Base-by-base conservation (phyloP, 768 basidiomycete species). In the Amanita exitialis region DNA sequence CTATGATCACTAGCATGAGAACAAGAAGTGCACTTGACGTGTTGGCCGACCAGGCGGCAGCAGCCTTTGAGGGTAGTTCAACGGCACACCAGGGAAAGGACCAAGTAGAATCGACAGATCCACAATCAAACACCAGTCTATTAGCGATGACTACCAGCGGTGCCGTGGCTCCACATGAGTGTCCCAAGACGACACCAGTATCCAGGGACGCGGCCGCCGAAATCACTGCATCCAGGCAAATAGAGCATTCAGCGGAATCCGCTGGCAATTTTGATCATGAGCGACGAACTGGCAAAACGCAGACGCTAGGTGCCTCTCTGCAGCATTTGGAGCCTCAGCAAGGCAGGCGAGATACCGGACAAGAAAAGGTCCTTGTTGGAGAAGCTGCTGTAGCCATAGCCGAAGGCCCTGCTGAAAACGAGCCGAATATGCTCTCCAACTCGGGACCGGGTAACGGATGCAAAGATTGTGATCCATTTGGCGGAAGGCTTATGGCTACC, bases 41-140 rank as follows among this genome's bases (percentile, higher is more conserved):
- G 6, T 66, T 87, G 30, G 86, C 85, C 1, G 83, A 86, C 56
- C 83, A 86, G 60, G 83, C 86, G 3, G 80, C 80, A 6, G 77
- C 66, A 13, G 76, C 63, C 10, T 76, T 62, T 64, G 69, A 62
- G 61, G 71, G 57, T 54, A 69, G 58, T 60, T 69, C 54, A 9
- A 18, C 47, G 4, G 5, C 28, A 6, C n/a, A 42, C 10, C 25
- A 27, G 27, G 38, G 18, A 9, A 28, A 18, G 36, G 27, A 20
- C 6, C 28, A 42, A 12, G 25, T 2, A 28, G 49, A 42, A 28
- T 15, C 28, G 7, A 8, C 23, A 2, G 12, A 12, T 27, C 28
- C 27, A 8, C 13, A 16, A 6, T 16, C 43, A 5, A 7, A n/a
- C 43, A 28, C 43, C n/a, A 16, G 27, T 44, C 2, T n/a, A 23